Evolutionary conservation across 148 eudicot species (phyloP), one percentile per base, ranked within the genome.

Genomic region (Chenopodium formosanum): DNA sequence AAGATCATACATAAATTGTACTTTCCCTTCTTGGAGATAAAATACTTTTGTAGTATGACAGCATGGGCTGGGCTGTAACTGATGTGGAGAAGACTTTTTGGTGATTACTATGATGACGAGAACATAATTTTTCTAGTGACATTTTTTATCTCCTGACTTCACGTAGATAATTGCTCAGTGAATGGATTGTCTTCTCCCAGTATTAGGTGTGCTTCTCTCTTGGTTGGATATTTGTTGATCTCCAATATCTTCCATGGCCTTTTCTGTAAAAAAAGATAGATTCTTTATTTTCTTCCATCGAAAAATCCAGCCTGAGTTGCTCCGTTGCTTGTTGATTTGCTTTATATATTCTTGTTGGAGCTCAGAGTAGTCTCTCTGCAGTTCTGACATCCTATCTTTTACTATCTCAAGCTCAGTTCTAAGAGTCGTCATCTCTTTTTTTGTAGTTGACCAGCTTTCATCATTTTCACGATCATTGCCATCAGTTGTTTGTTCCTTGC

Each of bases 331-430:
- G 75, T 72, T 83, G 64, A 78, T 81, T 29, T 82, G 83, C 80
- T 83, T 92, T 74, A 52, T 83, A 73, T 88, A 85, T 60, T 91
- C 92, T 87, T 76, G 73, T 74, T 91, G 94, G 74, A 94, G 84
- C 66, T 90, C 92, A 63, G 83, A 78, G 81, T 91, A 84, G 73
- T 89, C 88, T 70, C 84, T 92, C 83, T 85, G 92, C 78, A 94
- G 88, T 74, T 86, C 91, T 71, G 77, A 79, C 90, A 91, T 87
- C 74, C 79, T 58, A 20, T 81, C 70, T 76, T 88, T 89, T 37
- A 90, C 86, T 73, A 84, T 84, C 82, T 91, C 92, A 37, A 91
- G 86, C 85, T 90, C 94, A 65, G 63, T 71, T 84, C 81, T 90
- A 48, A 91, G 91, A 66, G 66, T 80, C 32, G 65, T 85, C 47